Percentiles rank a stretch among this genome's conserved stretches.
These are phyloP conservation scores for Hyphopichia khmerensis DNA, from an alignment of 1,139 yeast species.

Conservation along the genomic window DNA sequence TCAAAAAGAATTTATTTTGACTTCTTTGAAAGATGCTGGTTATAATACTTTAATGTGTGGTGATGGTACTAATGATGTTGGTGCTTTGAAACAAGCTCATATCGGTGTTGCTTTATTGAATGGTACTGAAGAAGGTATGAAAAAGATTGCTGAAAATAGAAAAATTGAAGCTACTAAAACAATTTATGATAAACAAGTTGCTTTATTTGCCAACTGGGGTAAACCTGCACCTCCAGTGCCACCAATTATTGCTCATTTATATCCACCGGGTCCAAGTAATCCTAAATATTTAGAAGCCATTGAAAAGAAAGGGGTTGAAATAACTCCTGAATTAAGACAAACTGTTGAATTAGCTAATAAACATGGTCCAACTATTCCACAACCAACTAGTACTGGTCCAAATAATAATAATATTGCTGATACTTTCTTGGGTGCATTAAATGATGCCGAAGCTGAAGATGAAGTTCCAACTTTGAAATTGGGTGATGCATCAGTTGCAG, in stretches of 20 bases:
- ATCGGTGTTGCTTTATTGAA: constrained; percentile 95
- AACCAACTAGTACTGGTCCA: constrained; percentile 23
- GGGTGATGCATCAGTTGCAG: constrained; percentile 99
- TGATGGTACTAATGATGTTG: constrained; percentile 99
- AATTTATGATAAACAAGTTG: constrained; percentile 83
- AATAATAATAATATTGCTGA: constrained; percentile 57
- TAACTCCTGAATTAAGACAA: constrained; percentile 64
- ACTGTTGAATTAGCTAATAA: constrained; percentile 54
- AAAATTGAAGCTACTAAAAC: constrained; percentile 62
- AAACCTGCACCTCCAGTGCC: constrained; percentile 89
- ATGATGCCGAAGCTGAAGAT: constrained; percentile 68
- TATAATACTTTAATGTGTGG: constrained; percentile 98
- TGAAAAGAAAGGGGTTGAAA: constrained; percentile 76
- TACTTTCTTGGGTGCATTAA: constrained; percentile 65
- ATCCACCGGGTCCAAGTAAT: constrained; percentile 92
- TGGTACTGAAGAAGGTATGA: constrained; percentile 94
- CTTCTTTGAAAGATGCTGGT: constrained; percentile 81
- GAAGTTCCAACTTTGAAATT: constrained; percentile 92
- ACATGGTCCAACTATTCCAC: constrained; percentile 27
- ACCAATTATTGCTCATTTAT: constrained; percentile 80
- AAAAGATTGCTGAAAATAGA: constrained; percentile 81
- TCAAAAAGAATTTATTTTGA: constrained; percentile 89
- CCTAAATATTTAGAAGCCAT: constrained; percentile 86
- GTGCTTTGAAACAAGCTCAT: constrained; percentile 98
- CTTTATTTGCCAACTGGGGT: constrained; percentile 76